These are phyloP conservation scores for Fusarium nodosum DNA, from an alignment of 2,329 filamentous ascomycete species.

Conservation along the genomic window DNA sequence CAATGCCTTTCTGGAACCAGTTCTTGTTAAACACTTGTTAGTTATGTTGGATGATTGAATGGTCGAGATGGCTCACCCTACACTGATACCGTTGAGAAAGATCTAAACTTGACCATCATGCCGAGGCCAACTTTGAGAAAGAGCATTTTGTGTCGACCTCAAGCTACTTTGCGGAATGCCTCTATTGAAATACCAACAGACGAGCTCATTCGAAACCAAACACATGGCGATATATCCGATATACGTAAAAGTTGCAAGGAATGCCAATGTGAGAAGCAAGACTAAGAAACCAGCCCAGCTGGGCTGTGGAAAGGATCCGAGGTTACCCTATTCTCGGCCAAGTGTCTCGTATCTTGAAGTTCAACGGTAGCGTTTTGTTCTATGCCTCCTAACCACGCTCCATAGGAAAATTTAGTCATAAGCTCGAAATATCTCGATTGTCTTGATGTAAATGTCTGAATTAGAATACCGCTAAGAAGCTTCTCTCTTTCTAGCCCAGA, in stretches of 20 bases:
- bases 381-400: background rate
- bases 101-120: constrained; percentile 36
- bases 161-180: constrained; percentile 22
- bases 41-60: fast-evolving
- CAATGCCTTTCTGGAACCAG: constrained; percentile 38
- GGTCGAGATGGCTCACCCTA: background rate
- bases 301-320: constrained; percentile 8
- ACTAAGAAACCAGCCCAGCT: constrained; percentile 16
- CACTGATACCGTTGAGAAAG: constrained; percentile 40
- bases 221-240: constrained; percentile 4
- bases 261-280: constrained; percentile 5
- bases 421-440: background rate
- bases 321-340: background rate
- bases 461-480: background rate
- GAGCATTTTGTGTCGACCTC: constrained; percentile 20
- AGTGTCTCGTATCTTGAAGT: background rate
- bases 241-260: constrained; percentile 14
- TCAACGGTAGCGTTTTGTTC: background rate
- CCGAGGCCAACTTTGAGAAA: constrained; percentile 17
- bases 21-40: constrained; percentile 14
- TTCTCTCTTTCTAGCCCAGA: constrained; percentile 3
- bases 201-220: constrained; percentile 2
- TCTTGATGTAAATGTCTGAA: background rate
- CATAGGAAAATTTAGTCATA: background rate
- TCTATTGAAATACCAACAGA: constrained; percentile 31